Evolutionary conservation across 225 moss, liverwort and hornwort species (phyloP), one percentile per base, ranked within the genome.

Genomic region (Bryum argenteum): DNA sequence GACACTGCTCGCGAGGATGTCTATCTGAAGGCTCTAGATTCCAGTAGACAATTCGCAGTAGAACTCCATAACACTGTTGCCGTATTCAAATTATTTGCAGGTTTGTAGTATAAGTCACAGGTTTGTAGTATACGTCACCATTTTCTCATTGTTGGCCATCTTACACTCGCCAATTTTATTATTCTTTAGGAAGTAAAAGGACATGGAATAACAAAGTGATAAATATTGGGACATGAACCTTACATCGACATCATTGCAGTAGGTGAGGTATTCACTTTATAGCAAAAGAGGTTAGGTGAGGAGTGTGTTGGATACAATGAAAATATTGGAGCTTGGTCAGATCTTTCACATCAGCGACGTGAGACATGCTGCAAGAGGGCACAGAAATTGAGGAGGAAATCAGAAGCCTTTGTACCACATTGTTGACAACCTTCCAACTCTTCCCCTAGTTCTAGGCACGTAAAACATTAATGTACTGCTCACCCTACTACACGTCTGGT

Each of bases 21-120:
- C 43, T 93, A 84, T 67, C 78, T 96, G 5, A 86, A 81, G 75
- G 85, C 85, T 65, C 76, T 90, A 47, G 93, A 96, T 74, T 41
- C 73, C 9, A 85, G 77, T 10, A 79, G 78, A 48, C 67, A 82
- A 9, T 83, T 83, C 76, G 81, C 83, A 52, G 71, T 80, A 26
- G 93, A 93, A 77, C 83, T 96, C 20, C 96, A 93, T 57, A 87
- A 86, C 74, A 73, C 96, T 60, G 85, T 89, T 51, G 90, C 90
- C 79, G 96, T 96, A 42, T 71, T 96, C 24, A 87, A 81, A 55
- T 76, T 93, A 39, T 96, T 96, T 69, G 74, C 88, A 77, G 95
- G 88, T 37, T 69, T 90, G 1, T 84, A 75, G 66, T 58, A 3
- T 33, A 39, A 20, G 23, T 47, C 60, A 54, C 23, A 54, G 50